Percentiles rank a stretch among this genome's conserved stretches.
phyloP scores from a whole-genome alignment of 805 yeast genomes.

The Yamadazyma takamatsuzukensis region DNA sequence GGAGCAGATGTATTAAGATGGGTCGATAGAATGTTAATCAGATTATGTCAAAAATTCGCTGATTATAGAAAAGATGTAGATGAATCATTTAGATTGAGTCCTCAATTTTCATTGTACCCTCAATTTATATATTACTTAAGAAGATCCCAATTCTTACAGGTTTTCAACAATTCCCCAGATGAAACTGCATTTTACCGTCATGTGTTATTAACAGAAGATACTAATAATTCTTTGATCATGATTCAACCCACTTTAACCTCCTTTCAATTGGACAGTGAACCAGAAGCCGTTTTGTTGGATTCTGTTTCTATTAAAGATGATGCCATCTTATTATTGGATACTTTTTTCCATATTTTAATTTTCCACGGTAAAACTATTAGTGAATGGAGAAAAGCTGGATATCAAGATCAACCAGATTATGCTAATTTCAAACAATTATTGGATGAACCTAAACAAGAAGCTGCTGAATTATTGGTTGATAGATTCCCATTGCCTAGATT shows the following conservation, averaged over 20 bases:
- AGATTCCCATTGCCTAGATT: conserved; percentile 71
- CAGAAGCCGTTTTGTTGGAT: conserved; percentile 62
- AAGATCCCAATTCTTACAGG: conserved; percentile 61
- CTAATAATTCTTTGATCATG: conserved; percentile 58
- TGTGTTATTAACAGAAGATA: conserved; percentile 58
- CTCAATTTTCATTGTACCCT: conserved; percentile 52
- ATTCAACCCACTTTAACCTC: conserved; percentile 58
- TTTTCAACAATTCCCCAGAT: conserved; percentile 69
- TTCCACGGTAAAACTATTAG: conserved; percentile 66
- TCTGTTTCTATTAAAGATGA: conserved; percentile 58
- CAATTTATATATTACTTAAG: conserved; percentile 66
- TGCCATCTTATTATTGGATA: conserved; percentile 60
- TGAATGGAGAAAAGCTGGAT: conserved; percentile 62
- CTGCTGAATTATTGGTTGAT: conserved; percentile 60
- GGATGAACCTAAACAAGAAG: conserved; percentile 61
- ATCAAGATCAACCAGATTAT: conserved; percentile 59
- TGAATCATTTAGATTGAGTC: conserved; percentile 47
- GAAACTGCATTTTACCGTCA: conserved; percentile 67
- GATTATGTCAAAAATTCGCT: conserved; percentile 33
- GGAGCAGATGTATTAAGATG: conserved; percentile 91
- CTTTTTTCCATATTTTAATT: conserved; percentile 62
- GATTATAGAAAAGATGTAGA: conserved; percentile 45
- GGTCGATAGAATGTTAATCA: conserved; percentile 67
- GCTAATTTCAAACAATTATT: conserved; percentile 56
- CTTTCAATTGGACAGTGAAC: conserved; percentile 35